Conservation (phyloP, 176 grass and related monocot genomes). For the Phyllostachys edulis region DNA sequence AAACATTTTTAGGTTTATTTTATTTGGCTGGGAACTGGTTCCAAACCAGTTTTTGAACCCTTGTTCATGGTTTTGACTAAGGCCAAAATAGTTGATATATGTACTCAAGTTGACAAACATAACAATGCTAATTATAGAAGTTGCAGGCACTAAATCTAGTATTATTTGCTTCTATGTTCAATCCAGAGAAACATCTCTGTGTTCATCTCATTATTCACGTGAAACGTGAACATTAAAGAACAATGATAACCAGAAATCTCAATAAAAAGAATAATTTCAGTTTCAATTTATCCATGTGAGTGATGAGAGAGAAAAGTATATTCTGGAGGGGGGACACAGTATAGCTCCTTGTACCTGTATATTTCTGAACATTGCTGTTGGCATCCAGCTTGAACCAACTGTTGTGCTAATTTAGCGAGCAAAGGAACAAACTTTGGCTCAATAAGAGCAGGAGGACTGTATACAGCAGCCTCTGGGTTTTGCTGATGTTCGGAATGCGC, state of each 20-base stretch:
- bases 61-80: not conserved
- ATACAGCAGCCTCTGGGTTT: slow-evolving; percentile 55
- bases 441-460: slow-evolving; percentile 85
- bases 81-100: not conserved
- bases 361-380: slow-evolving; percentile 81
- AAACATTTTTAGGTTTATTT: not conserved
- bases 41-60: not conserved
- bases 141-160: not conserved
- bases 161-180: not conserved
- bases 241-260: not conserved
- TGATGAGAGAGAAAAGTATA: not conserved
- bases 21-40: no score
- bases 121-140: not conserved
- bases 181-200: not conserved
- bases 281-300: not conserved
- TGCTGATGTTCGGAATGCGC: slow-evolving; percentile 45
- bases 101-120: not conserved
- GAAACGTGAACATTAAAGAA: not conserved
- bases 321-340: not conserved
- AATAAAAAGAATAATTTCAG: not conserved
- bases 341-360: slow-evolving; percentile 59
- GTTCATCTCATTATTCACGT: not conserved
- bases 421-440: slow-evolving; percentile 80
- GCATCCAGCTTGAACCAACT: slow-evolving; percentile 84
- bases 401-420: slow-evolving; percentile 82